Evolutionary conservation across 2,329 filamentous ascomycete genomes (phyloP).

Genomic region (Karstenula rhodostoma): DNA sequence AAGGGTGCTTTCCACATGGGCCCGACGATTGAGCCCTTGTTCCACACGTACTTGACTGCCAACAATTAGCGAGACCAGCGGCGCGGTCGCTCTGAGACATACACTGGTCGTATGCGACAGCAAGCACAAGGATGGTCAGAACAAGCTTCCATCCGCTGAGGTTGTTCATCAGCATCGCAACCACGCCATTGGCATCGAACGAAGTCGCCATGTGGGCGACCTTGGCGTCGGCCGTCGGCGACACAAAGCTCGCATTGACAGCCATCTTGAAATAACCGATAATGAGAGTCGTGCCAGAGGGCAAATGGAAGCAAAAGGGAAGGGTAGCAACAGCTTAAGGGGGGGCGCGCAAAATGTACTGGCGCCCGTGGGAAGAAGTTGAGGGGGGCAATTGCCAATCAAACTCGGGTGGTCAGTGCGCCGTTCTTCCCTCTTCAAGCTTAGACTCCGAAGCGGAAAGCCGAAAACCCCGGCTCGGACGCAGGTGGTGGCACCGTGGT

Average conservation of each 20-base stretch:
- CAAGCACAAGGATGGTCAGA: conserved; percentile 73
- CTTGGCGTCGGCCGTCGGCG: conserved; percentile 50
- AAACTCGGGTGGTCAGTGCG: conserved; percentile 7
- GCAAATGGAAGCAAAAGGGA: background rate
- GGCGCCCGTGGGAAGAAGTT: conserved; percentile 1
- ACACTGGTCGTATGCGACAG: conserved; percentile 92
- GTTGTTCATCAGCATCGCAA: conserved; percentile 42
- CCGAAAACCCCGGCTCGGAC: background rate
- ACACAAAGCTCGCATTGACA: conserved; percentile 50
- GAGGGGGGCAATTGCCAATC: conserved; percentile 14
- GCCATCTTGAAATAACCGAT: conserved; percentile 32
- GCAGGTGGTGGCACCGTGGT: conserved; percentile 13
- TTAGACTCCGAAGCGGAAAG: conserved; percentile 12
- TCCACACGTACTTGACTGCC: conserved; percentile 61
- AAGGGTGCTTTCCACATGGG: conserved; percentile 59
- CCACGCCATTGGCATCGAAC: conserved; percentile 40
- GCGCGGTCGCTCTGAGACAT: conserved; percentile 50
- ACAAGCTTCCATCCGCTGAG: conserved; percentile 39
- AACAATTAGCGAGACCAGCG: conserved; percentile 44
- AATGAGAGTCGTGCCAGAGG: background rate
- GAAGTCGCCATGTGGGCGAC: conserved; percentile 41
- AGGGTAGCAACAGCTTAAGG: conserved; percentile 7
- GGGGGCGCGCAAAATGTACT: conserved; percentile 11
- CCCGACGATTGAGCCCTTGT: conserved; percentile 57
- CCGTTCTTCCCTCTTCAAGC: background rate